phyloP scores from a whole-genome alignment of 164 flowering plant genomes.

The Saururus chinensis region DNA sequence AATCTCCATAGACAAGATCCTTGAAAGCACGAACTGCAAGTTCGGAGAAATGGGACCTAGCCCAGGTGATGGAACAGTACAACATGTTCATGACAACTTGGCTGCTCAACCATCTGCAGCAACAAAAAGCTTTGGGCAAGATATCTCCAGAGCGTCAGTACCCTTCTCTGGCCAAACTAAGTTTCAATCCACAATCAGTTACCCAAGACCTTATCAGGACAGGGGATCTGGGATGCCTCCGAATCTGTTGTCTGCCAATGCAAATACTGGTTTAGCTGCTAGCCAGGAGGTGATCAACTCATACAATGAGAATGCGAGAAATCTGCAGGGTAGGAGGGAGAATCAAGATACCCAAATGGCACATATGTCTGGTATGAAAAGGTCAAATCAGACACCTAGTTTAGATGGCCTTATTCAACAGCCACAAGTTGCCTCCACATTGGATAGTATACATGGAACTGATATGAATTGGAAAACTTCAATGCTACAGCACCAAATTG shows the following conservation, averaged over 20 bases:
- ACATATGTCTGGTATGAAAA: slow-evolving; percentile 42
- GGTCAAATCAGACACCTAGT: slow-evolving; percentile 37
- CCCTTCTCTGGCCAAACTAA: slow-evolving; percentile 38
- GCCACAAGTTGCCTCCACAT: slow-evolving; percentile 34
- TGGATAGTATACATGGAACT: slow-evolving; percentile 44
- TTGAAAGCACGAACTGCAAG: slow-evolving; percentile 41
- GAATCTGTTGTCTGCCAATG: slow-evolving; percentile 24
- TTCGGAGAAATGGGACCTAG: slow-evolving; percentile 38
- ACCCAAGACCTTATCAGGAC: slow-evolving; percentile 41
- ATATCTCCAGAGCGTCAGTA: slow-evolving; percentile 31
- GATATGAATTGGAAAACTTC: slow-evolving; percentile 64
- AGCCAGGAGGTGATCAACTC: slow-evolving; percentile 58
- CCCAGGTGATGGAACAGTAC: slow-evolving; percentile 27
- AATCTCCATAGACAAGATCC: slow-evolving; percentile 53
- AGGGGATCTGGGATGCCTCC: slow-evolving; percentile 31
- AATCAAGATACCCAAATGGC: slow-evolving; percentile 50
- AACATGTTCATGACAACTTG: slow-evolving; percentile 31
- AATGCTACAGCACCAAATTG: slow-evolving; percentile 42
- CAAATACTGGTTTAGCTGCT: slow-evolving; percentile 20
- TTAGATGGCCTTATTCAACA: slow-evolving; percentile 37
- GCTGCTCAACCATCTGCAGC: slow-evolving; percentile 28
- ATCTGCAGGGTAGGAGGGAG: slow-evolving; percentile 56
- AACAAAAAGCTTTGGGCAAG: slow-evolving; percentile 31
- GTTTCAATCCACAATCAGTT: slow-evolving; percentile 33
- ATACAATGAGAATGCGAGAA: slow-evolving; percentile 38